Evolutionary conservation across 345 rosid species (phyloP).

Genomic region (Camelina sativa): DNA sequence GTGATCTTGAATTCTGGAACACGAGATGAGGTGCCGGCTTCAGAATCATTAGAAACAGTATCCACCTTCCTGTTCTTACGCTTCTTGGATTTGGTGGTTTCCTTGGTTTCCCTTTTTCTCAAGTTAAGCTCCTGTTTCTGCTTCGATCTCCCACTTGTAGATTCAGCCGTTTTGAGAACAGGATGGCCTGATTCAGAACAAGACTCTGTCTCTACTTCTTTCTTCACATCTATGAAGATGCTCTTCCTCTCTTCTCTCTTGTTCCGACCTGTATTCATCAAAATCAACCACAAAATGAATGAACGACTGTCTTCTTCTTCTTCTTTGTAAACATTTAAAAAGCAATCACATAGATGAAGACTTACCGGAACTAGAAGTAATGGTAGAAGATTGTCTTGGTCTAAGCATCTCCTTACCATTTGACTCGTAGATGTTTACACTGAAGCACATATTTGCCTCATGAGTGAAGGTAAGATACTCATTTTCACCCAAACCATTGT

Average conservation of each 20-base stretch:
- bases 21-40: conserved; percentile 1
- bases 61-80: conserved; percentile 13
- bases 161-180: not conserved
- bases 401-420: conserved; percentile 32
- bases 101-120: conserved; percentile 22
- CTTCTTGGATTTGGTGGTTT: conserved; percentile 4
- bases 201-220: conserved; percentile 23
- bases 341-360: conserved; percentile 4
- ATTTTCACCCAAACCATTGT: conserved; percentile 31
- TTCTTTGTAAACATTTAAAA: not conserved
- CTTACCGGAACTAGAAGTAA: conserved; percentile 30
- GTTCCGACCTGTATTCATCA: conserved; percentile 10
- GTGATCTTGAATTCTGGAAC: conserved; percentile 35
- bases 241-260: conserved; percentile 4
- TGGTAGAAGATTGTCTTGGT: not conserved
- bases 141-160: conserved; percentile 19
- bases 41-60: not conserved
- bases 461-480: conserved; percentile 40
- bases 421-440: conserved; percentile 28
- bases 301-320: not conserved
- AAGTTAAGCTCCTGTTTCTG: conserved; percentile 14
- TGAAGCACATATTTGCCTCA: conserved; percentile 32
- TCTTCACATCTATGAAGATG: conserved; percentile 19
- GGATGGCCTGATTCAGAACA: conserved; percentile 15
- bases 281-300: not conserved